Evolutionary conservation across 345 rosid species (phyloP).

Genomic region (Populus nigra): DNA sequence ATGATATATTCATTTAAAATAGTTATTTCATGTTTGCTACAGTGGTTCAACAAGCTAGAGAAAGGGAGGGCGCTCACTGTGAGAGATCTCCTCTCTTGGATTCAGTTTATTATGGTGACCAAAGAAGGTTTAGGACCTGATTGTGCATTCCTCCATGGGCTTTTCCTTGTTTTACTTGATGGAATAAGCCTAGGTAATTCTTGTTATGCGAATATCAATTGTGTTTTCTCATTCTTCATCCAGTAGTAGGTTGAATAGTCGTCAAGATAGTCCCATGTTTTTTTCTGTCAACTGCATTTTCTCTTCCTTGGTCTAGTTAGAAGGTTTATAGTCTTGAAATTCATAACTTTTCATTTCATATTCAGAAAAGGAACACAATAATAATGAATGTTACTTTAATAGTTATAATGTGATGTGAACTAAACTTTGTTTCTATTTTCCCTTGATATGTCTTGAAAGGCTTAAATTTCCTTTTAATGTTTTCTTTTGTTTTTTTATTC

Average conservation of each 20-base stretch:
- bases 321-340: too few species aligned
- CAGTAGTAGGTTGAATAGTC: background rate
- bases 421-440: too few species aligned
- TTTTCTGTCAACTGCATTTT: too few species aligned
- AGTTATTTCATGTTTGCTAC: slow-evolving; percentile 29
- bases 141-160: slow-evolving; percentile 74
- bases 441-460: too few species aligned
- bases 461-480: too few species aligned
- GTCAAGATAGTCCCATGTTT: too few species aligned
- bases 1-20: slow-evolving; percentile 9
- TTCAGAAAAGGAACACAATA: too few species aligned
- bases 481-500: too few species aligned
- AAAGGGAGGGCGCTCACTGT: slow-evolving; percentile 77
- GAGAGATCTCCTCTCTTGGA: slow-evolving; percentile 94
- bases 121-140: slow-evolving; percentile 53
- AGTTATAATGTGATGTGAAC: too few species aligned
- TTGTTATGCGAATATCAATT: background rate
- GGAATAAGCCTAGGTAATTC: slow-evolving; percentile 78
- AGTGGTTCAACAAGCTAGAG: slow-evolving; percentile 81
- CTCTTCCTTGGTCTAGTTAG: too few species aligned
- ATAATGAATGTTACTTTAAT: too few species aligned
- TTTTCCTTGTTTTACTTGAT: slow-evolving; percentile 89
- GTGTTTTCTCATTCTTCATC: background rate
- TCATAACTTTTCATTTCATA: too few species aligned
- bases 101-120: slow-evolving; percentile 58